Percentiles rank a stretch among this genome's conserved stretches.
phyloP scores from a whole-genome alignment of 23 red algal species.

The Agarophyton chilense region DNA sequence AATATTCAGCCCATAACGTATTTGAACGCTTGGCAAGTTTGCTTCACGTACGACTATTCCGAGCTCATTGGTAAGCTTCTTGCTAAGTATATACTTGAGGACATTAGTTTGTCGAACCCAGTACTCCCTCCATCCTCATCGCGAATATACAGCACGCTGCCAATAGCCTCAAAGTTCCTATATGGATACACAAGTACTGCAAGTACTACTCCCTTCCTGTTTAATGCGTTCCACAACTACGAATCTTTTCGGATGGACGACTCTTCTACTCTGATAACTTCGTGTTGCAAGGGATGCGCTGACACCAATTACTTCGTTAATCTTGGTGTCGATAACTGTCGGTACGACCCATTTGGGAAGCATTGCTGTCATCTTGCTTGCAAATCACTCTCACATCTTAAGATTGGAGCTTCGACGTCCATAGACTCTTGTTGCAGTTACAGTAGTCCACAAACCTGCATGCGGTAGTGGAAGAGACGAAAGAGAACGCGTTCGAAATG shows the following conservation, averaged over 20 bases:
- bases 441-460: constrained; percentile 31
- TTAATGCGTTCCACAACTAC: background rate
- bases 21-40: constrained; percentile 58
- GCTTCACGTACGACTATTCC: constrained; percentile 71
- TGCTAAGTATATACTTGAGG: constrained; percentile 45
- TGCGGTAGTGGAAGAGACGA: background rate
- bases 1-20: constrained; percentile 39
- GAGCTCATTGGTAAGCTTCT: constrained; percentile 61
- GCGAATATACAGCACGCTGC: background rate
- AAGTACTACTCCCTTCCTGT: background rate
- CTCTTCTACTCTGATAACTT: background rate
- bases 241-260: background rate
- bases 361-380: constrained; percentile 66
- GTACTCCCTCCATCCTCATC: background rate
- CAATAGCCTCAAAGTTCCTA: background rate
- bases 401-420: constrained; percentile 44
- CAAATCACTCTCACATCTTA: constrained; percentile 48
- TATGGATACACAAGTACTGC: background rate
- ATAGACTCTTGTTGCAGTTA: constrained; percentile 28
- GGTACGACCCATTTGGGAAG: constrained; percentile 46
- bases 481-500: background rate
- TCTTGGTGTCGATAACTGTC: constrained; percentile 21
- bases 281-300: constrained; percentile 47
- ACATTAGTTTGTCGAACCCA: constrained; percentile 34
- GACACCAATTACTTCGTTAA: constrained; percentile 56